Percentiles rank a stretch among this genome's conserved stretches.
Conservation (phyloP, 352 stramenopile species). For the Plasmopara muralis region DNA sequence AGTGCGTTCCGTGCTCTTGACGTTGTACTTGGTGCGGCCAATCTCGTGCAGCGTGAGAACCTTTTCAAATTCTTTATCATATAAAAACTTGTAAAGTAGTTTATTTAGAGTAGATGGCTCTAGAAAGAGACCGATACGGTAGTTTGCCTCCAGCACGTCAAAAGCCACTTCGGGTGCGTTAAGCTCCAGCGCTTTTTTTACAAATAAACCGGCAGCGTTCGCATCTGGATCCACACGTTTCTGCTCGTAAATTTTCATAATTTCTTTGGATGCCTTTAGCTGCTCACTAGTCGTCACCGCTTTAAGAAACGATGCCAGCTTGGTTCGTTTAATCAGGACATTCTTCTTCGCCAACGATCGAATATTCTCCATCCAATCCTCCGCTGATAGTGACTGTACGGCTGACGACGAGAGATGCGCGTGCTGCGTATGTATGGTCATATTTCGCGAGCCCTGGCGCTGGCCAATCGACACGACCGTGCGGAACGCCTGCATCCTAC, state of each 20-base stretch:
- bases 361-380: constrained; percentile 83
- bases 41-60: constrained; percentile 75
- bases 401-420: constrained; percentile 28
- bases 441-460: constrained; percentile 37
- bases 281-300: constrained; percentile 75
- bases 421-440: constrained; percentile 25
- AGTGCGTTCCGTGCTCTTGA: constrained; percentile 79
- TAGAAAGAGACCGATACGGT: constrained; percentile 77
- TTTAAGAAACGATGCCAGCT: constrained; percentile 79
- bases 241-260: constrained; percentile 85
- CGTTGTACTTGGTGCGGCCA: constrained; percentile 67
- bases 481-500: constrained; percentile 65
- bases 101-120: constrained; percentile 80
- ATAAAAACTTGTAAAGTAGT: constrained; percentile 75
- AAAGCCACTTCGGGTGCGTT: constrained; percentile 63
- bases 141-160: constrained; percentile 74
- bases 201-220: constrained; percentile 66
- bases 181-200: constrained; percentile 81
- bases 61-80: constrained; percentile 70
- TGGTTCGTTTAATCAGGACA: constrained; percentile 76
- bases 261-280: constrained; percentile 72
- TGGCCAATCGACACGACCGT: constrained; percentile 45
- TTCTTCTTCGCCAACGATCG: constrained; percentile 60
- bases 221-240: constrained; percentile 77
- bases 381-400: constrained; percentile 42